Evolutionary conservation across 306 rosid genomes (phyloP), one percentile per base, ranked within the genome.

Genomic region (Luffa acutangula): DNA sequence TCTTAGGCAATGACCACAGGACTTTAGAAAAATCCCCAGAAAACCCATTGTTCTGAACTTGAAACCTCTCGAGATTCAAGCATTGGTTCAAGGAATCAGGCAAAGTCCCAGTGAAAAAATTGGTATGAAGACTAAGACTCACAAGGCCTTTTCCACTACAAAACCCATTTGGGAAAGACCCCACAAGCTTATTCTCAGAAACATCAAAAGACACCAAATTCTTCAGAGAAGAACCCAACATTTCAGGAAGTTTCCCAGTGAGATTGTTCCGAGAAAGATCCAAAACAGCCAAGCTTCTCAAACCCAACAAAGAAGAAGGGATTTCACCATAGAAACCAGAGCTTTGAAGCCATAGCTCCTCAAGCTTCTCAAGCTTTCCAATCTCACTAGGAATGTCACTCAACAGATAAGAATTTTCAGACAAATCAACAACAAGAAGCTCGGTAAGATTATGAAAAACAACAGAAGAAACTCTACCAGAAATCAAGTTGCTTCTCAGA

Each of bases 181-280:
- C 99, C 45, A 59, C 63, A 74, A 95, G 91, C 83, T 84, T 87
- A 80, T 95, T 95, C 83, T 85, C 91, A 43, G 99, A 95, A 81
- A 95, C 89, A 90, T 93, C 99, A 78, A 95, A 90, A 33, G 87
- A 91, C 81, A 90, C 92, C 81, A 95, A 77, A 83, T 89, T 95
- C 86, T 83, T 84, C 64, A 95, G 92, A 78, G 95, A 90, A 85
- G 92, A 85, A 36, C 85, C 88, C 13, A 91, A 77, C 37, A 77
- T 62, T 79, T 81, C 74, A 74, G 97, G 89, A 80, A 95, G 64
- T 72, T 45, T 71, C 75, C 99, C 97, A 9, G 92, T 92, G 60
- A 95, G 88, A 84, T 95, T 91, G 72, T 95, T 95, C 89, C 80
- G 87, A 58, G 97, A 93, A 83, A 95, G 85, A 88, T 95, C 99